Evolutionary conservation across 371 early-diverging fungal genomes (phyloP).

Genomic region (Mucor saturninus): DNA sequence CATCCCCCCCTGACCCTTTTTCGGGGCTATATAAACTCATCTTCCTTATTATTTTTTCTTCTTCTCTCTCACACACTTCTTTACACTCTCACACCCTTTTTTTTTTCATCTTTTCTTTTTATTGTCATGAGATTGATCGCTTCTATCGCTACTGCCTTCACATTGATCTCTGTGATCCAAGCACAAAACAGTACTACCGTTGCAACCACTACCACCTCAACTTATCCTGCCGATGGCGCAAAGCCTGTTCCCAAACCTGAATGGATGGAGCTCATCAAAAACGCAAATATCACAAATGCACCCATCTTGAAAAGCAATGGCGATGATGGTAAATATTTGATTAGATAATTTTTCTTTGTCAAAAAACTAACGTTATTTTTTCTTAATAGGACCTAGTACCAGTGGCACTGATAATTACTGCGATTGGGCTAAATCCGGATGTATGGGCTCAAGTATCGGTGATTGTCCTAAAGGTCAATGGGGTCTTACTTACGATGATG

Average conservation of each 20-base stretch:
- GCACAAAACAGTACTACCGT: constrained; percentile 18
- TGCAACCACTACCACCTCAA: constrained; percentile 7
- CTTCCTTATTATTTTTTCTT: not conserved
- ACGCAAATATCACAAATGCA: constrained; percentile 38
- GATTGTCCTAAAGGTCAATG: constrained; percentile 61
- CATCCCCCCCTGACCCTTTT: not conserved
- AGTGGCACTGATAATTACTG: constrained; percentile 48
- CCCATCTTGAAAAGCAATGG: constrained; percentile 38
- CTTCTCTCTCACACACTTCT: not conserved
- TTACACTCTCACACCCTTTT: not conserved
- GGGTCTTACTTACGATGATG: constrained; percentile 72
- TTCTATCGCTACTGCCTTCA: constrained; percentile 15
- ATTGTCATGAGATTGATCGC: constrained; percentile 15
- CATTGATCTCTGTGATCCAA: constrained; percentile 19
- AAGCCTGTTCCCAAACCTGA: constrained; percentile 43
- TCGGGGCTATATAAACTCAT: not conserved
- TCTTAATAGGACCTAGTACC: constrained; percentile 13
- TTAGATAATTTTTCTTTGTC: not conserved
- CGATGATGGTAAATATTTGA: constrained; percentile 16
- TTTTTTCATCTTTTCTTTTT: not conserved
- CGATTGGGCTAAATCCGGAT: constrained; percentile 63
- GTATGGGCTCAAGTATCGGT: constrained; percentile 48
- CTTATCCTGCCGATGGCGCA: constrained; percentile 35
- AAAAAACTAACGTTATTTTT: not conserved
- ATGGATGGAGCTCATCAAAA: constrained; percentile 47